These are phyloP conservation scores for Meyerozyma sp. DNA, from an alignment of 1,139 yeast species.

Conservation along the genomic window DNA sequence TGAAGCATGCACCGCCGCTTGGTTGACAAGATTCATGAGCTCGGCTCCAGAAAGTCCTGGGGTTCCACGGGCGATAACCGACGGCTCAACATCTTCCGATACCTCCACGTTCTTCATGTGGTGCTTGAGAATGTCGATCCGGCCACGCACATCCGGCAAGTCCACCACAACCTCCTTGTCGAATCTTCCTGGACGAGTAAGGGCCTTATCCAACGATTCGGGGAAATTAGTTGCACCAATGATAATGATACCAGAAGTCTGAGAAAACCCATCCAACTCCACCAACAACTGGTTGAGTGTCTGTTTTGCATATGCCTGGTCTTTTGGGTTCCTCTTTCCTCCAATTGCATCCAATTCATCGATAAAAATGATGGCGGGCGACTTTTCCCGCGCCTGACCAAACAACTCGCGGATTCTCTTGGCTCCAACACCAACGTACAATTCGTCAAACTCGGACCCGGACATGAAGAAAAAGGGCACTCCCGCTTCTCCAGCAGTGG, in stretches of 20 bases:
- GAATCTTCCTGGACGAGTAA: conserved; percentile 97
- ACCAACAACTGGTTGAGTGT: conserved; percentile 93
- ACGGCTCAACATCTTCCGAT: conserved; percentile 79
- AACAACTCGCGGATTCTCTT: conserved; percentile 93
- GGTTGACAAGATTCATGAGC: conserved; percentile 89
- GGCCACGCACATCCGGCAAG: conserved; percentile 95
- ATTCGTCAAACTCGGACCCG: conserved; percentile 96
- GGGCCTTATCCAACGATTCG: conserved; percentile 90
- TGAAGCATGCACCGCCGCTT: conserved; percentile 96
- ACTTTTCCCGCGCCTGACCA: conserved; percentile 86
- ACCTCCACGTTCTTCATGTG: conserved; percentile 90
- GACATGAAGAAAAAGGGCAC: conserved; percentile 98
- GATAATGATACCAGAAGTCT: conserved; percentile 86
- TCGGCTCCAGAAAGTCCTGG: conserved; percentile 98
- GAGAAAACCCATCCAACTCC: conserved; percentile 94
- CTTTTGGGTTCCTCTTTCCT: conserved; percentile 94
- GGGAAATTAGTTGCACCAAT: conserved; percentile 99
- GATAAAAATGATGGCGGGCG: conserved; percentile 95
- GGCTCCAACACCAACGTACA: conserved; percentile 98
- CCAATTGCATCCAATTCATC: conserved; percentile 99
- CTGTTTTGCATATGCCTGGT: conserved; percentile 96
- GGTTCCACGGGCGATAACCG: conserved; percentile 90
- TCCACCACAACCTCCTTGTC: conserved; percentile 95
- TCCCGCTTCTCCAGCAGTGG: conserved; percentile 99
- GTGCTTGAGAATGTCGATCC: conserved; percentile 86